Percentiles rank a stretch among this genome's conserved stretches.
phyloP scores from a whole-genome alignment of 2,329 filamentous ascomycete species.

The Aureobasidium subglaciale region DNA sequence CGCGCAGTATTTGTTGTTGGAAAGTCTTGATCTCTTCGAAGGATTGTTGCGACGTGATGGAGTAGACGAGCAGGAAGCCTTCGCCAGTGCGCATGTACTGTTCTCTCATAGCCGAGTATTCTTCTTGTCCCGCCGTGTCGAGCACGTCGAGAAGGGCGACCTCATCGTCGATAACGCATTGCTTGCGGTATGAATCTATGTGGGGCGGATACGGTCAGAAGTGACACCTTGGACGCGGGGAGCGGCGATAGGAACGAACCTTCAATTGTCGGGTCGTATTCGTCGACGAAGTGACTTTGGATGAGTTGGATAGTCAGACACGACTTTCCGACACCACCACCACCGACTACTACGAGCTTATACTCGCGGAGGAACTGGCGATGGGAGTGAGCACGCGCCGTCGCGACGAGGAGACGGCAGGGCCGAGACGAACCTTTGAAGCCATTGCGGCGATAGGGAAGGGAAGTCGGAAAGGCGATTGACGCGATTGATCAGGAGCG shows the following conservation, averaged over 20 bases:
- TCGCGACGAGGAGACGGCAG: neutral
- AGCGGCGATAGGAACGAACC: slow-evolving; percentile 47
- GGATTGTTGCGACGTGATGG: slow-evolving; percentile 92
- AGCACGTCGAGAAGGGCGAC: slow-evolving; percentile 95
- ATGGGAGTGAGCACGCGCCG: slow-evolving; percentile 3
- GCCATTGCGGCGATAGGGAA: slow-evolving; percentile 15
- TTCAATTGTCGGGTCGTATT: slow-evolving; percentile 99
- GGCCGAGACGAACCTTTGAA: slow-evolving; percentile 16
- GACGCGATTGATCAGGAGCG: neutral
- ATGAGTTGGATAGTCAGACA: slow-evolving; percentile 89
- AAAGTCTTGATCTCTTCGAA: slow-evolving; percentile 99
- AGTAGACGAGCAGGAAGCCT: slow-evolving; percentile 95
- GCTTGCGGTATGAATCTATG: slow-evolving; percentile 97
- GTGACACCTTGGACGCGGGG: neutral
- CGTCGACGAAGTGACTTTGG: slow-evolving; percentile 92
- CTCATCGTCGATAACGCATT: slow-evolving; percentile 98
- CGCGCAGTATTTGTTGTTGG: slow-evolving; percentile 94
- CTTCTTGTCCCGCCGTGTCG: slow-evolving; percentile 96
- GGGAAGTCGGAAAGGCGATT: neutral
- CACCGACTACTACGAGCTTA: slow-evolving; percentile 80
- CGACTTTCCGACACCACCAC: slow-evolving; percentile 97
- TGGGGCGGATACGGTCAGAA: neutral
- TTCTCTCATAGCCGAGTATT: slow-evolving; percentile 98
- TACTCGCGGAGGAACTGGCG: slow-evolving; percentile 46
- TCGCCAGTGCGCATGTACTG: slow-evolving; percentile 99